Percentiles rank a stretch among this genome's conserved stretches.
Conservation (phyloP, 768 basidiomycete species). For the Postia placenta region DNA sequence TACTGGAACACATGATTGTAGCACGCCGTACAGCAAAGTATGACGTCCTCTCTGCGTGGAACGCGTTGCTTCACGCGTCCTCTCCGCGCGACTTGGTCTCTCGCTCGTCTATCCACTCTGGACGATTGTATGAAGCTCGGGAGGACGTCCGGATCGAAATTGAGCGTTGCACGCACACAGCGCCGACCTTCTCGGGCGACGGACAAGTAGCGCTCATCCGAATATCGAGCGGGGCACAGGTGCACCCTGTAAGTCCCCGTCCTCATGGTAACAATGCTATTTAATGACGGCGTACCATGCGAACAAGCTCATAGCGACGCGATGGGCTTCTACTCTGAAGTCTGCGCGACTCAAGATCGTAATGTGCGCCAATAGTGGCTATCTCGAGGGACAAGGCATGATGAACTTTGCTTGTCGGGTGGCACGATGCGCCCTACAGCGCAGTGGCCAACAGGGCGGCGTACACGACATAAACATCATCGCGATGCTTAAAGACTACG, state of each 20-base stretch:
- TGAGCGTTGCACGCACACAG: constrained; percentile 24
- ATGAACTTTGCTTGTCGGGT: constrained; percentile 39
- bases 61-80: constrained; percentile 24
- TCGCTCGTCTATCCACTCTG: constrained; percentile 11
- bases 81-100: constrained; percentile 25
- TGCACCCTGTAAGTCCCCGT: constrained; percentile 21
- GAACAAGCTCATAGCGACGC: constrained; percentile 37
- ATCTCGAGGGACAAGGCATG: constrained; percentile 25
- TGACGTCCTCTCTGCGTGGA: constrained; percentile 23
- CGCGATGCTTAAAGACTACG: constrained; percentile 32
- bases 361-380: constrained; percentile 33
- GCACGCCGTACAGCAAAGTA: constrained; percentile 25
- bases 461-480: constrained; percentile 29
- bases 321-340: constrained; percentile 36
- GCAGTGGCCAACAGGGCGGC: constrained; percentile 13
- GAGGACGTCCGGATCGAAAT: constrained; percentile 33
- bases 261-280: not conserved
- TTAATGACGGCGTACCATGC: not conserved
- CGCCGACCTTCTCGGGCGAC: constrained; percentile 39
- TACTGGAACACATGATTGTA: not conserved
- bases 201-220: constrained; percentile 37
- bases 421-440: constrained; percentile 24
- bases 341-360: constrained; percentile 28
- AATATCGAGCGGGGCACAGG: constrained; percentile 37
- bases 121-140: constrained; percentile 28